Base-by-base conservation (phyloP, 2,329 filamentous ascomycete species). In the Fusarium nematophilum region DNA sequence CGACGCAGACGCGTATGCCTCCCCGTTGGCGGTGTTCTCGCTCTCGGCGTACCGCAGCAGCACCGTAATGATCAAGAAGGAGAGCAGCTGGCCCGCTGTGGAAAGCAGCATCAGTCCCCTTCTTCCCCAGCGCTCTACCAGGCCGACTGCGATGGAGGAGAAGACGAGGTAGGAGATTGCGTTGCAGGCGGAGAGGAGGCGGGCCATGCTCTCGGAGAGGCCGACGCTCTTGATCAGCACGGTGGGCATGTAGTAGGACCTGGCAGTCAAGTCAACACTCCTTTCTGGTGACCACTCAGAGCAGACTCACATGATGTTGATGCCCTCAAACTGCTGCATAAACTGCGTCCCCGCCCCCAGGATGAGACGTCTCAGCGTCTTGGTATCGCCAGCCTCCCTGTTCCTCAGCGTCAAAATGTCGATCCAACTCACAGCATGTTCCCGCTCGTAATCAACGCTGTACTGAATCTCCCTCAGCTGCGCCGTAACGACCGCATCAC, bases 221-320 rank as follows among this genome's bases (percentile, higher is more conserved):
- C 81, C 80, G 2, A 85, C 81, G 1, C 78, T 82, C 11, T 78
- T 65, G 39, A 83, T 84, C 0, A 85, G 69, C 0, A 85, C 79
- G 0, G 78, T 81, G 0, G 82, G 80, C 0, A 84, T 65, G 36
- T 70, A 72, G 10, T 65, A 55, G 9, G n/a, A n/a, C n/a, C 34
- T 37, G 13, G 29, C 4, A 31, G n/a, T n/a, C n/a, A n/a, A n/a
- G n/a, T n/a, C n/a, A n/a, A n/a, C n/a, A n/a, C n/a, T n/a, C n/a
- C n/a, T n/a, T n/a, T n/a, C n/a, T n/a, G n/a, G n/a, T n/a, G n/a
- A n/a, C n/a, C n/a, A n/a, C n/a, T n/a, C n/a, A n/a, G n/a, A n/a
- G n/a, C n/a, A n/a, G n/a, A n/a, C n/a, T n/a, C 25, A 45, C 39
- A 68, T 59, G 8, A 65, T 55, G 37, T 68, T 70, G 39, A 65